Evolutionary conservation across 345 rosid species (phyloP).

Genomic region (Limnanthes douglasii): DNA sequence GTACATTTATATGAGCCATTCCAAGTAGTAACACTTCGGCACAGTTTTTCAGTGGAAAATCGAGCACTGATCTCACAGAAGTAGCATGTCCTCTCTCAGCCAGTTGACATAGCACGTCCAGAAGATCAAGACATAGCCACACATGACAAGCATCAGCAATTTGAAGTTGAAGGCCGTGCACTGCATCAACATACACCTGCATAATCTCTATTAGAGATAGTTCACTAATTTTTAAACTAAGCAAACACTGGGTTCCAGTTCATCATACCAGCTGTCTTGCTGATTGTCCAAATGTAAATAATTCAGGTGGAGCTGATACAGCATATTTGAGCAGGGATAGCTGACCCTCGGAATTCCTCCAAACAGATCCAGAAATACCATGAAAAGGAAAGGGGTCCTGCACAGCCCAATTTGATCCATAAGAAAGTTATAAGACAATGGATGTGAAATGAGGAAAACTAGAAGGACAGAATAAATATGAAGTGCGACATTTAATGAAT

Average conservation of each 20-base stretch:
- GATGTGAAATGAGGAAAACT: not conserved
- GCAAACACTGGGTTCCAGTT: constrained; percentile 5
- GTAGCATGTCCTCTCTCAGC: constrained; percentile 78
- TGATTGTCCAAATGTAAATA: constrained; percentile 79
- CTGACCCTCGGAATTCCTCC: constrained; percentile 89
- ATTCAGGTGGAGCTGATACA: constrained; percentile 61
- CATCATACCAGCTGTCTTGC: constrained; percentile 69
- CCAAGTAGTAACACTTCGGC: constrained; percentile 86
- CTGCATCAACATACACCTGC: constrained; percentile 58
- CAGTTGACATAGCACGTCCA: constrained; percentile 74
- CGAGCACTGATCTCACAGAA: constrained; percentile 49
- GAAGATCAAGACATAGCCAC: constrained; percentile 86
- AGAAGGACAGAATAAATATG: not conserved
- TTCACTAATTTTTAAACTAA: constrained; percentile 2
- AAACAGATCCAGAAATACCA: constrained; percentile 59
- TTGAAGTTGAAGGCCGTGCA: constrained; percentile 54
- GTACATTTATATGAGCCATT: constrained; percentile 70
- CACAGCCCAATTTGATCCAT: constrained; percentile 9
- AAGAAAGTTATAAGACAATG: constrained; percentile 5
- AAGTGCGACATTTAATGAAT: not conserved
- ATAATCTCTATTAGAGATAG: constrained; percentile 10
- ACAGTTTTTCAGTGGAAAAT: constrained; percentile 69
- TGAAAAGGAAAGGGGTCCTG: constrained; percentile 93
- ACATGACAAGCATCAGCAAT: no score
- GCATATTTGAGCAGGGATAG: constrained; percentile 81